Evolutionary conservation across 164 flowering plant genomes (phyloP).

Genomic region (Vitis amurensis): DNA sequence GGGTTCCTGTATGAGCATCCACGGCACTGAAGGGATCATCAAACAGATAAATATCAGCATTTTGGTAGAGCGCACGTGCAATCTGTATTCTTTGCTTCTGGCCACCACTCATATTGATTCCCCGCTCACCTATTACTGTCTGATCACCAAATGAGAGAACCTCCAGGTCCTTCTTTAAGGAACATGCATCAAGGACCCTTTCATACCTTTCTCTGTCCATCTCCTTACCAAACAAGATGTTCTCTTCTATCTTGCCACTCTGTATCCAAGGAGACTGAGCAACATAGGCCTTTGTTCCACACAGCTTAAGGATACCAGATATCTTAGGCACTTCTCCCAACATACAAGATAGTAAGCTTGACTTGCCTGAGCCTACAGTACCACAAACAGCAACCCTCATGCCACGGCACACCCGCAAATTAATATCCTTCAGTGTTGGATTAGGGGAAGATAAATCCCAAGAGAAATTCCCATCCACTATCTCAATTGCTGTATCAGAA

Average conservation of each 20-base stretch:
- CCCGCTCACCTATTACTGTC: constrained; percentile 47
- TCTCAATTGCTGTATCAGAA: constrained; percentile 36
- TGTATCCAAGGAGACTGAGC: constrained; percentile 54
- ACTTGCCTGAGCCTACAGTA: constrained; percentile 58
- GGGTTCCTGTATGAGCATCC: constrained; percentile 51
- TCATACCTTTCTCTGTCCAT: constrained; percentile 37
- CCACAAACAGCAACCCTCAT: constrained; percentile 65
- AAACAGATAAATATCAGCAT: constrained; percentile 47
- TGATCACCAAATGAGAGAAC: constrained; percentile 41
- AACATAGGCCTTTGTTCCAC: constrained; percentile 24
- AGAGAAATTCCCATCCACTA: constrained; percentile 41
- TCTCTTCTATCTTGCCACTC: constrained; percentile 48
- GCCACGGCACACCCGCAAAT: constrained; percentile 38
- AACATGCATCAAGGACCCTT: constrained; percentile 35
- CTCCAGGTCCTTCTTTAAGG: constrained; percentile 42
- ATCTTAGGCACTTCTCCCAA: constrained; percentile 46
- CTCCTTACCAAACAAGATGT: constrained; percentile 44
- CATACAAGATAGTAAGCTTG: constrained; percentile 43
- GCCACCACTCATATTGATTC: constrained; percentile 54
- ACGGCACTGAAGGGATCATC: constrained; percentile 61
- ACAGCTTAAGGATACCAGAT: constrained; percentile 36
- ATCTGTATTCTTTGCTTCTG: constrained; percentile 54
- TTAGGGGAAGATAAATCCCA: constrained; percentile 30
- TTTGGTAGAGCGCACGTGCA: constrained; percentile 53
- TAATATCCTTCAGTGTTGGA: constrained; percentile 42